These are phyloP conservation scores for Lactarius evosmus DNA, from an alignment of 768 basidiomycete genomes.

Conservation along the genomic window DNA sequence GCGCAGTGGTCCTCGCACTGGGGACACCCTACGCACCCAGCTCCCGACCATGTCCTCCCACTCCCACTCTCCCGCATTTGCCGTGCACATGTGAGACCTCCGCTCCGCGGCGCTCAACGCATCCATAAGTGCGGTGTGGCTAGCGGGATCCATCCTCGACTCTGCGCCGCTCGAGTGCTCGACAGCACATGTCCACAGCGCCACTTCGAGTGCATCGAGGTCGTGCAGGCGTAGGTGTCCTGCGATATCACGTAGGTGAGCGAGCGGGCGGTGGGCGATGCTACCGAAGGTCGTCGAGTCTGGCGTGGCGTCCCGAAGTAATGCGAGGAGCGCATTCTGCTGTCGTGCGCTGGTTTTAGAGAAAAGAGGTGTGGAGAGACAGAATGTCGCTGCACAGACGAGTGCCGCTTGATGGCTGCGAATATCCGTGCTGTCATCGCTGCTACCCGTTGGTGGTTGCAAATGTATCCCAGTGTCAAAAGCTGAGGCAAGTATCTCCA, in stretches of 20 bases:
- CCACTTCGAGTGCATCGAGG: conserved; percentile 4
- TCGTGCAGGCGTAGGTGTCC: conserved; percentile 3
- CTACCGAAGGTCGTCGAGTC: conserved; percentile 4
- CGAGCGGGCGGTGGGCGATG: conserved; percentile 1
- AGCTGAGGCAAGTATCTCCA: conserved; percentile 18
- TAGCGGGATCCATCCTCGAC: background rate
- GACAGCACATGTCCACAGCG: conserved; percentile 13
- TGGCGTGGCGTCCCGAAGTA: conserved; percentile 4
- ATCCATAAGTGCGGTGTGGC: background rate
- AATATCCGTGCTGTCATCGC: background rate
- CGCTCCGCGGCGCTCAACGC: background rate
- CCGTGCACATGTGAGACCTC: background rate
- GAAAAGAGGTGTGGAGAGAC: conserved; percentile 9
- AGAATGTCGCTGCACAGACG: conserved; percentile 13
- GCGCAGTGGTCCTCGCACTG: background rate
- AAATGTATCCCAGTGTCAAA: background rate
- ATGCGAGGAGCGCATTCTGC: conserved; percentile 2
- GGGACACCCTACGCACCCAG: background rate
- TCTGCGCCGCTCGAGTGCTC: background rate
- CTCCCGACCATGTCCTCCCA: background rate
- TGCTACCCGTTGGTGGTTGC: background rate
- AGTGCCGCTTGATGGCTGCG: conserved; percentile 8
- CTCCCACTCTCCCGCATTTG: background rate
- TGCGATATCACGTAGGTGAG: background rate
- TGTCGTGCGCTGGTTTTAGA: background rate